phyloP scores from a whole-genome alignment of 257 asterid genomes.

The Solanum piurae region DNA sequence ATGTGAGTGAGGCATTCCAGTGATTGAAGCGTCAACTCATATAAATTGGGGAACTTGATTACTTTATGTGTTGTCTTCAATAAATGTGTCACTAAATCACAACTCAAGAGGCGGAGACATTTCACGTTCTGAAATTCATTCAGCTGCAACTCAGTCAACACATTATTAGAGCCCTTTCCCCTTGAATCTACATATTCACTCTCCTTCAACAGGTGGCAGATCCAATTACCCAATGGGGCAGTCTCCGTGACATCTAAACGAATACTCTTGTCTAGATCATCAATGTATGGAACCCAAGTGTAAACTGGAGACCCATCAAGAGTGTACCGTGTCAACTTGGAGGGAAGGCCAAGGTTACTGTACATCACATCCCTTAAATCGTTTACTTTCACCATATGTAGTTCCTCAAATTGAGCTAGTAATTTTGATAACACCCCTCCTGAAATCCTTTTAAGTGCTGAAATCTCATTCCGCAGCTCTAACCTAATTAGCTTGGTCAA shows the following conservation, averaged over 20 bases:
- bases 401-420: not conserved
- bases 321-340: not conserved
- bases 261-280: not conserved
- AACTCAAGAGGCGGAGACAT: rapidly evolving
- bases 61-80: too few relatives aligned
- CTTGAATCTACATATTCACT: rapidly evolving
- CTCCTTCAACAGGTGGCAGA: not conserved
- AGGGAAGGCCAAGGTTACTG: not conserved
- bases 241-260: not conserved
- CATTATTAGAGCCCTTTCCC: not conserved
- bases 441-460: not conserved
- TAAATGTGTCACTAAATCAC: not conserved
- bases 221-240: not conserved
- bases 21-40: rapidly evolving
- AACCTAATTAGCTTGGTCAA: not conserved
- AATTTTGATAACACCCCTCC: not conserved
- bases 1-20: too few relatives aligned
- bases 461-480: not conserved
- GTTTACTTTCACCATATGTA: not conserved
- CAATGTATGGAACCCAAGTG: rapidly evolving
- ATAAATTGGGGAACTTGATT: too few relatives aligned
- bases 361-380: not conserved
- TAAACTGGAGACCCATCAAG: not conserved
- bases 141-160: not conserved
- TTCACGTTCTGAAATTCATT: not conserved